These are phyloP conservation scores for Diplotaxis tenuifolia DNA, from an alignment of 345 rosid species.

Conservation along the genomic window DNA sequence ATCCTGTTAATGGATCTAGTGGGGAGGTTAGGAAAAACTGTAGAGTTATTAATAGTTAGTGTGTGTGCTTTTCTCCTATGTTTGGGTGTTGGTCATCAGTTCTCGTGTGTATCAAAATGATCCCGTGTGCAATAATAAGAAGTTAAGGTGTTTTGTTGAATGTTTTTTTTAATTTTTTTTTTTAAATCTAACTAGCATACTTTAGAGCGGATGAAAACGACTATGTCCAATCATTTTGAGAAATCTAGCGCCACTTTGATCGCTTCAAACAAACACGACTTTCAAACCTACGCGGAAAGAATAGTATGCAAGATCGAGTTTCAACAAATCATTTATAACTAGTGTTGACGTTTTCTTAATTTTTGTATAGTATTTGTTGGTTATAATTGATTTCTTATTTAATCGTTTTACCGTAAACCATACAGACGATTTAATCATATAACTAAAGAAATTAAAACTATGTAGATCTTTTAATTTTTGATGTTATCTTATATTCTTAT, in stretches of 20 bases:
- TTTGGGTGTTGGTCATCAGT: not conserved
- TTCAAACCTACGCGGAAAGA: not conserved
- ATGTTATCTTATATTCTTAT: no score
- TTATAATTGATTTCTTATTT: not conserved
- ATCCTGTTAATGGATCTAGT: constrained; percentile 42
- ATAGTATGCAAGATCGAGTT: not conserved
- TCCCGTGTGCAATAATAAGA: not conserved
- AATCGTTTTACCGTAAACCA: not conserved
- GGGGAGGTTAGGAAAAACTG: constrained; percentile 68
- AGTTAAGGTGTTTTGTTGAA: not conserved
- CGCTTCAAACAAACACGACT: not conserved
- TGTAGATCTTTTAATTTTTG: no score
- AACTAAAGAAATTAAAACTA: no score
- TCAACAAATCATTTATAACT: not conserved
- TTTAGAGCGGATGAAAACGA: constrained; percentile 8
- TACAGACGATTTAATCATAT: no score
- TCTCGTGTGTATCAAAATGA: constrained; percentile 7
- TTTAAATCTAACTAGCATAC: no score
- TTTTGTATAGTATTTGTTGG: not conserved
- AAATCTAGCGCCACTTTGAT: not conserved
- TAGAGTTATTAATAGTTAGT: constrained; percentile 46
- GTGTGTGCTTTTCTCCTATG: constrained; percentile 15
- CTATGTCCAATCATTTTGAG: not conserved
- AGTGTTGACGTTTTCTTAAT: not conserved
- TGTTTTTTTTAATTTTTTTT: no score